Conservation (phyloP, 257 asterid species). For the Echites panduratus region DNA sequence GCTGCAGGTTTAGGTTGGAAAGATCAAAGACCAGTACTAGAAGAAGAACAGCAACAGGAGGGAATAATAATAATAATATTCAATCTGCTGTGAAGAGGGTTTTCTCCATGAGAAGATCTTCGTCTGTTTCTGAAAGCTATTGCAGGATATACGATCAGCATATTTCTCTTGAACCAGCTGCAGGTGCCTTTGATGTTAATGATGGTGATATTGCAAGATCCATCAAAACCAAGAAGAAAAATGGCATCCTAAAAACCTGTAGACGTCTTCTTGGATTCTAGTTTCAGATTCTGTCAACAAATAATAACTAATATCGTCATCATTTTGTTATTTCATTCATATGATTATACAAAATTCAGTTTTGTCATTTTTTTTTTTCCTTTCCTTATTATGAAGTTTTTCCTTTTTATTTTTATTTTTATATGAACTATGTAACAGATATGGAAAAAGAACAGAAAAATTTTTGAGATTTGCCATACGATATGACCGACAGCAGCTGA, state of each 20-base stretch:
- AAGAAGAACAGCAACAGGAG: neutral
- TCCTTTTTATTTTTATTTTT: too few relatives aligned
- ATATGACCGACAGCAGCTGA: too few relatives aligned
- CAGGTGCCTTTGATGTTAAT: neutral
- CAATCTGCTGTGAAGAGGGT: conserved; percentile 29
- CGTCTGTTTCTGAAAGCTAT: conserved; percentile 40
- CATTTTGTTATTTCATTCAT: neutral
- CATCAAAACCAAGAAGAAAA: neutral
- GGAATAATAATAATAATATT: neutral
- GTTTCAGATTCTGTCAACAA: too few relatives aligned
- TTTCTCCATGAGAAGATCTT: conserved; percentile 36
- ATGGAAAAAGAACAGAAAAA: too few relatives aligned
- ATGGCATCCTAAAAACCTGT: conserved; percentile 16
- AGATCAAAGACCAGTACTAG: conserved; percentile 4
- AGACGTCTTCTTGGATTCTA: conserved; percentile 19
- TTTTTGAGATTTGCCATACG: too few relatives aligned
- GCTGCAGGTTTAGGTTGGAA: neutral
- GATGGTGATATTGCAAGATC: neutral
- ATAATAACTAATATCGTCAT: too few relatives aligned
- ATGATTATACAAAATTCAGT: too few relatives aligned
- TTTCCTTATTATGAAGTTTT: too few relatives aligned
- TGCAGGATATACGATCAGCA: conserved; percentile 37
- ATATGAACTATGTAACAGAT: too few relatives aligned
- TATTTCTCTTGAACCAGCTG: conserved; percentile 14
- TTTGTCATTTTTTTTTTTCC: too few relatives aligned